Evolutionary conservation across 495 filamentous ascomycete species (phyloP), one percentile per base, ranked within the genome.

Genomic region (Aspergillus coremiiformis): DNA sequence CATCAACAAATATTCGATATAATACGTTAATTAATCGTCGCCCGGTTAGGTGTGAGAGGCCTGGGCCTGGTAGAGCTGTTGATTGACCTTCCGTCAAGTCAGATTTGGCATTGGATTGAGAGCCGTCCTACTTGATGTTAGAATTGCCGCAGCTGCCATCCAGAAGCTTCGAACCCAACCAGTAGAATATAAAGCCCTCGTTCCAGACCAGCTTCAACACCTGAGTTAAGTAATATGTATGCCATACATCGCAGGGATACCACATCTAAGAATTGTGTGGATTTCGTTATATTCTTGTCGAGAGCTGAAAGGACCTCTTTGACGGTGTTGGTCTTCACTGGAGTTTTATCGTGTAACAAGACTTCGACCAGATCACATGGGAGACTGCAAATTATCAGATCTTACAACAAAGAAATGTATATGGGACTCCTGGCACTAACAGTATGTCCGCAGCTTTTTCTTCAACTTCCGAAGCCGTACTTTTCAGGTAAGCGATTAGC

Each of bases 151-250:
- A n/a, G 32, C 32, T 5, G 14, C 32, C n/a, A 14, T 35, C 11
- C 2, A 35, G 14, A 5, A n/a, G 11, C 12, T 14, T 35, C 6
- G 12, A 49, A 8, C 12, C 54, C 11, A 20, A 61, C 58, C 45
- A 57, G 37, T 17, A 61, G 39, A 12, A 61, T 30, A 20, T 46
- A 43, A 11, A 61, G 33, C 20, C 52, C 58, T 30, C 20, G 14
- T 23, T 57, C 33, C 21, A 37, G 21, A 2, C 39, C 32, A 46
- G 39, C 14, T 15, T 49, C 21, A 2, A 20, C 17, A 15, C 17
- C 15, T 6, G 49, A 52, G 8, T 22, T 39, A 12, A 61, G 58
- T 10, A 61, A 21, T 14, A 53, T 39, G 17, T 44, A 41, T 29
- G 58, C 44, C 15, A 61, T 17, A 37, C 44, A 43, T 15, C 41